Evolutionary conservation across 169 alveolate species (phyloP).

Genomic region (Plasmodium adleri): DNA sequence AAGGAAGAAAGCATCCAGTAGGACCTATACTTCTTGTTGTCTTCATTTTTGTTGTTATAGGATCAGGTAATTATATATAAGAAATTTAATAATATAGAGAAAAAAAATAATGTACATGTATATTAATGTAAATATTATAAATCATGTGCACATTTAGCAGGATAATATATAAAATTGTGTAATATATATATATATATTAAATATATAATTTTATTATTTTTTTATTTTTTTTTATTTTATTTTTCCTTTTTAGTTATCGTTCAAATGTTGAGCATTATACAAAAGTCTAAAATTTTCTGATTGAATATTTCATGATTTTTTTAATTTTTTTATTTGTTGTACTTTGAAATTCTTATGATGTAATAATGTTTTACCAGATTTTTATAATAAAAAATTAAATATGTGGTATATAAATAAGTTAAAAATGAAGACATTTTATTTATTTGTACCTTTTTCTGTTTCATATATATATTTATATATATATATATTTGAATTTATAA

Average conservation of each 20-base stretch:
- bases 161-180: no score
- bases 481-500: no score
- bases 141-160: no score
- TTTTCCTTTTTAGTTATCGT: conserved; percentile 30
- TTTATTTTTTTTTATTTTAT: conserved; percentile 2
- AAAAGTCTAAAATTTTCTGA: conserved; percentile 33
- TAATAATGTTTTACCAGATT: background rate
- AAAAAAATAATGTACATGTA: no score
- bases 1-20: conserved; percentile 66
- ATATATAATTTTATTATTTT: background rate
- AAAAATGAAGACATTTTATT: no score
- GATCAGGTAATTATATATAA: conserved; percentile 59
- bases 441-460: no score
- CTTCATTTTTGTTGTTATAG: conserved; percentile 71
- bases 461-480: no score
- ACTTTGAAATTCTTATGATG: no score
- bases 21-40: conserved; percentile 69
- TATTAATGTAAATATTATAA: no score
- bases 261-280: conserved; percentile 58
- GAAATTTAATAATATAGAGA: background rate
- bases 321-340: background rate
- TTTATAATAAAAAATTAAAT: background rate
- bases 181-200: no score
- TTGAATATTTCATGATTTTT: conserved; percentile 21
- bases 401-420: no score